Evolutionary conservation across 768 basidiomycete genomes (phyloP).

Genomic region (Lenzites betulinus): DNA sequence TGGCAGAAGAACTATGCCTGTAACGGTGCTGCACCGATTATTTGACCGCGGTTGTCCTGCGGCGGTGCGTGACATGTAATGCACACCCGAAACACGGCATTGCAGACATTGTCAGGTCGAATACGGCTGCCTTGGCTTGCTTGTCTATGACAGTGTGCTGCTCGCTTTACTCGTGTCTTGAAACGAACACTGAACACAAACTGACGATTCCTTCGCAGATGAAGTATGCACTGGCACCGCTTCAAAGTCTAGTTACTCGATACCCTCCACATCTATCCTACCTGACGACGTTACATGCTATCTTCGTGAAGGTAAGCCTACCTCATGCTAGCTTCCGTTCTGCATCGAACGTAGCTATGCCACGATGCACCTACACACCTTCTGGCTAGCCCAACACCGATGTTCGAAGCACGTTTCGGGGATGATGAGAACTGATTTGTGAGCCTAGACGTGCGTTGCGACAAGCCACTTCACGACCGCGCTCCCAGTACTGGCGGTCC

Average conservation of each 20-base stretch:
- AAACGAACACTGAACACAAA: conserved; percentile 10
- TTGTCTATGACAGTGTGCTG: too few relatives aligned
- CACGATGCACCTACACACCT: too few relatives aligned
- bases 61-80: too few relatives aligned
- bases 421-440: not conserved
- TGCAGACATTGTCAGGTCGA: too few relatives aligned
- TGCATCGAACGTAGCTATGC: too few relatives aligned
- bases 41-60: too few relatives aligned
- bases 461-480: conserved; percentile 56
- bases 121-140: too few relatives aligned
- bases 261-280: conserved; percentile 58
- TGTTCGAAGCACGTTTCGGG: too few relatives aligned
- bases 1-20: too few relatives aligned
- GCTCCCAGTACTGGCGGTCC: conserved; percentile 58
- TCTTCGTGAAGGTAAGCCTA: conserved; percentile 60
- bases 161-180: not conserved
- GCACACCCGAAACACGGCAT: too few relatives aligned
- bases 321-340: not conserved
- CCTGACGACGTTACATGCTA: conserved; percentile 70
- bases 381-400: too few relatives aligned
- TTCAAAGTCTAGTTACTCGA: conserved; percentile 60
- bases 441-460: conserved; percentile 56
- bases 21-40: too few relatives aligned
- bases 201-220: conserved; percentile 37
- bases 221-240: conserved; percentile 53